These are phyloP conservation scores for Aspergillus vadensis DNA, from an alignment of 2,329 filamentous ascomycete species.

Conservation along the genomic window DNA sequence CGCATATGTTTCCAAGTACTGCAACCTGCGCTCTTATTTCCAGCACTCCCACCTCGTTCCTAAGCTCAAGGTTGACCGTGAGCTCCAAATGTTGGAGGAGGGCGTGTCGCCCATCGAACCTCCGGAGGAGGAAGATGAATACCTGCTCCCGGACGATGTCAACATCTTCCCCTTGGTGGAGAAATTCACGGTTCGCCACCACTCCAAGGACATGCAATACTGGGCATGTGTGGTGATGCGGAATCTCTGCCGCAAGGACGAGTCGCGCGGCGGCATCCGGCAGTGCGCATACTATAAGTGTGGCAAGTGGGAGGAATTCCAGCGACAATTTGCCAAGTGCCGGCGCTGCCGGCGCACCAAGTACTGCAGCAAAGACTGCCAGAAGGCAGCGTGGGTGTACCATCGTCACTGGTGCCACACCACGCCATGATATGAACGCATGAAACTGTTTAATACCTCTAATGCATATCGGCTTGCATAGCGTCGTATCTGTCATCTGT, in stretches of 20 bases:
- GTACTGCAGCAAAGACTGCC: slow-evolving; percentile 99
- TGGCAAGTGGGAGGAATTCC: slow-evolving; percentile 97
- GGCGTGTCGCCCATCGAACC: slow-evolving; percentile 50
- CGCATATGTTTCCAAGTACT: slow-evolving; percentile 98
- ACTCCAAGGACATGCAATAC: slow-evolving; percentile 98
- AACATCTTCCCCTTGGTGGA: slow-evolving; percentile 98
- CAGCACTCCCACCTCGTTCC: slow-evolving; percentile 93
- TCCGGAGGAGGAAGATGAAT: slow-evolving; percentile 75
- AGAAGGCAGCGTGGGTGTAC: slow-evolving; percentile 98
- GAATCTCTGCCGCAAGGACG: slow-evolving; percentile 97
- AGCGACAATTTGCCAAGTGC: slow-evolving; percentile 96
- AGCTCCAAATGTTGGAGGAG: slow-evolving; percentile 77
- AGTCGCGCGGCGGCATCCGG: slow-evolving; percentile 87
- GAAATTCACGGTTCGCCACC: slow-evolving; percentile 94
- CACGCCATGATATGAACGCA: slow-evolving; percentile 37
- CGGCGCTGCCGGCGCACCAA: slow-evolving; percentile 93
- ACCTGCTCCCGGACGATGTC: slow-evolving; percentile 87
- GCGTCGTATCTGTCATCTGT: slow-evolving; percentile 36
- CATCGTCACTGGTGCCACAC: slow-evolving; percentile 91
- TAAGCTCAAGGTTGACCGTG: slow-evolving; percentile 82
- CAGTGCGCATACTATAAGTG: slow-evolving; percentile 98
- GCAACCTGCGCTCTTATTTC: slow-evolving; percentile 92
- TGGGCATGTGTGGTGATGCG: slow-evolving; percentile 99
- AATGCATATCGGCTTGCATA: slow-evolving; percentile 41
- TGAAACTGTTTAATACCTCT: slow-evolving; percentile 33